Percentiles rank a stretch among this genome's conserved stretches.
Evolutionary conservation across 169 alveolate genomes (phyloP).

Genomic region (Plasmodium sp.): DNA sequence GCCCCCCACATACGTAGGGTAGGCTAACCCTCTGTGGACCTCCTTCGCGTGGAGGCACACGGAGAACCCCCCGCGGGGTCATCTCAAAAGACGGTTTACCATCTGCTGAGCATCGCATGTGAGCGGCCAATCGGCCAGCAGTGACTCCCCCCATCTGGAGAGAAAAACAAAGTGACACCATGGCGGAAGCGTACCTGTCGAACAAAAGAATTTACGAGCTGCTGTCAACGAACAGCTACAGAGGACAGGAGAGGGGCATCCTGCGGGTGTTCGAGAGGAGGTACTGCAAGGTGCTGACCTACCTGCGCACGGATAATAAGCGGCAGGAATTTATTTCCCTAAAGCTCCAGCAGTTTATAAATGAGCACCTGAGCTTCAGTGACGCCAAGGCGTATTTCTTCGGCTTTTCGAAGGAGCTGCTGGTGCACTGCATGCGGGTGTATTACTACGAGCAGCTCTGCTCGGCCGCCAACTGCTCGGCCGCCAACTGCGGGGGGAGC

Average conservation of each 20-base stretch:
- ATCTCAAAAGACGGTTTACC: not conserved
- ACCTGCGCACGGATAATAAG: conserved; percentile 1
- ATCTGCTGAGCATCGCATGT: not conserved
- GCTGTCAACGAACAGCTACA: not conserved
- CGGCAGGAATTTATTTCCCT: conserved; percentile 11
- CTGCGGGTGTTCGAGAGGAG: conserved; percentile 1
- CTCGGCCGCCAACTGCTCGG: not conserved
- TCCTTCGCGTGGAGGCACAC: not conserved
- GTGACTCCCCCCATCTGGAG: not conserved
- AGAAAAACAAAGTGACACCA: not conserved
- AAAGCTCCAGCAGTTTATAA: conserved; percentile 28
- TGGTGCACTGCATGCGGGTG: conserved; percentile 34
- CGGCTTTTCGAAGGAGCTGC: conserved; percentile 66
- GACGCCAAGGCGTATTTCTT: conserved; percentile 47
- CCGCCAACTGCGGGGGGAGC: not conserved
- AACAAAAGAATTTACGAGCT: conserved; percentile 47
- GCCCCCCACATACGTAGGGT: not conserved
- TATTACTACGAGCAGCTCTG: not conserved
- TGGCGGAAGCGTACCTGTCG: conserved; percentile 16
- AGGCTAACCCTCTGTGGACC: too few species aligned
- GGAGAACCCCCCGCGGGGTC: not conserved
- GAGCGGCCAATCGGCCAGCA: not conserved
- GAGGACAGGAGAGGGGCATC: conserved; percentile 16
- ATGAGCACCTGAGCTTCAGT: conserved; percentile 25
- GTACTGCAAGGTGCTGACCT: conserved; percentile 9